Conservation (phyloP, 2,329 filamentous ascomycete genomes). For the Penicillium brasilianum region DNA sequence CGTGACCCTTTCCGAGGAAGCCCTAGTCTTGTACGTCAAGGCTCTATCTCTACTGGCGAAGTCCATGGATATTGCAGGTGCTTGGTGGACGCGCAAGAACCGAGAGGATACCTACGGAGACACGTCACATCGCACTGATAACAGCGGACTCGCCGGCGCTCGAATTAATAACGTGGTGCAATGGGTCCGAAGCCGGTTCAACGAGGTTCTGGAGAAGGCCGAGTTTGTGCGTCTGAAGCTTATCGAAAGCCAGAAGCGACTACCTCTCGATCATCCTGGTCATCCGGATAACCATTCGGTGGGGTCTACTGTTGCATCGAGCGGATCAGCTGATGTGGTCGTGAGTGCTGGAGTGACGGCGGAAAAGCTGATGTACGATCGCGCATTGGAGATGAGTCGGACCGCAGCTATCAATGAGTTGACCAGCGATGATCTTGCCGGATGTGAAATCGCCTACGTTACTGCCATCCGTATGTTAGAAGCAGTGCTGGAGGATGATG, state of each 20-base stretch:
- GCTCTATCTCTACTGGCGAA: conserved; percentile 86
- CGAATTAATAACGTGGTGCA: conserved; percentile 93
- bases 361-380: conserved; percentile 97
- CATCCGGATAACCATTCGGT: conserved; percentile 78
- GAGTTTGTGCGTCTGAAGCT: conserved; percentile 91
- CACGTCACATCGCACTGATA: conserved; percentile 50
- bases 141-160: conserved; percentile 60
- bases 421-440: conserved; percentile 82
- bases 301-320: conserved; percentile 62
- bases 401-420: conserved; percentile 95
- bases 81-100: conserved; percentile 86
- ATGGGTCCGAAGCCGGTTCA: conserved; percentile 93
- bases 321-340: conserved; percentile 75
- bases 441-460: conserved; percentile 90
- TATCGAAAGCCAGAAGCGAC: conserved; percentile 79
- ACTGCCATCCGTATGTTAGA: conserved; percentile 95
- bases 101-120: conserved; percentile 63
- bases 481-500: conserved; percentile 87
- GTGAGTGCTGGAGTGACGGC: conserved; percentile 89
- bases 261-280: conserved; percentile 83
- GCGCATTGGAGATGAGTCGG: conserved; percentile 94
- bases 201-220: conserved; percentile 95
- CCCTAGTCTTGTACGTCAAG: conserved; percentile 94
- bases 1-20: conserved; percentile 88
- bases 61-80: conserved; percentile 91